These are phyloP conservation scores for Trametes maxima DNA, from an alignment of 768 basidiomycete species.

Conservation along the genomic window DNA sequence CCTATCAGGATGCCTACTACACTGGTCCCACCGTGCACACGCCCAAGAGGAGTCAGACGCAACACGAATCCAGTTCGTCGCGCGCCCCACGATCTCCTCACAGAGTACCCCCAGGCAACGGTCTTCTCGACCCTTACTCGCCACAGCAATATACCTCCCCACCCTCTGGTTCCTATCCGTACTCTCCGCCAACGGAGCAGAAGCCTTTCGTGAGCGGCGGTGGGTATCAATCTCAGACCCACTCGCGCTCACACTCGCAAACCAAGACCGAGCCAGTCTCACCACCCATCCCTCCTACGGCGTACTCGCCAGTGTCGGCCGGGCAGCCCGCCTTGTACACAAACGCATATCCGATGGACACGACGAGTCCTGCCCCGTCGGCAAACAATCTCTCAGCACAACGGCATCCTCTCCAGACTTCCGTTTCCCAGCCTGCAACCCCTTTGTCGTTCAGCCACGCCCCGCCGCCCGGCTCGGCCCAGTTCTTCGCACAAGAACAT, in stretches of 20 bases:
- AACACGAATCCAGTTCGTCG: slow-evolving; percentile 52
- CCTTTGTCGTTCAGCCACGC: slow-evolving; percentile 69
- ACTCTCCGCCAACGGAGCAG: slow-evolving; percentile 42
- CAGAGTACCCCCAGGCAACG: slow-evolving; percentile 49
- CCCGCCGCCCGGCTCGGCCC: slow-evolving; percentile 49
- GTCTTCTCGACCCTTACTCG: slow-evolving; percentile 70
- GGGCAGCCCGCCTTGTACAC: slow-evolving; percentile 44
- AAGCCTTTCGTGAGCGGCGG: slow-evolving; percentile 44
- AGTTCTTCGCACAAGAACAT: slow-evolving; percentile 60
- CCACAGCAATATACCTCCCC: slow-evolving; percentile 69
- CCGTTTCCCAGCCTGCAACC: slow-evolving; percentile 69
- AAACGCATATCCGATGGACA: slow-evolving; percentile 62
- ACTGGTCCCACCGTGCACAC: slow-evolving; percentile 49
- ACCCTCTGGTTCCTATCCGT: slow-evolving; percentile 55
- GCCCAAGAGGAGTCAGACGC: slow-evolving; percentile 58
- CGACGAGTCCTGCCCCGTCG: slow-evolving; percentile 61
- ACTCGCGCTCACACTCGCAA: slow-evolving; percentile 59
- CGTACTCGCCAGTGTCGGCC: slow-evolving; percentile 55
- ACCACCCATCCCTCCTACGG: slow-evolving; percentile 45
- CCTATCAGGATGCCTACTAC: slow-evolving; percentile 65
- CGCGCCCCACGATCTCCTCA: slow-evolving; percentile 64
- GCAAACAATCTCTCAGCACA: slow-evolving; percentile 52
- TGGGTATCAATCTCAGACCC: slow-evolving; percentile 53
- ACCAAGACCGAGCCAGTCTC: slow-evolving; percentile 53
- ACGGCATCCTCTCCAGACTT: slow-evolving; percentile 51